phyloP scores from a whole-genome alignment of 257 asterid species.

The Solanum sitiens region DNA sequence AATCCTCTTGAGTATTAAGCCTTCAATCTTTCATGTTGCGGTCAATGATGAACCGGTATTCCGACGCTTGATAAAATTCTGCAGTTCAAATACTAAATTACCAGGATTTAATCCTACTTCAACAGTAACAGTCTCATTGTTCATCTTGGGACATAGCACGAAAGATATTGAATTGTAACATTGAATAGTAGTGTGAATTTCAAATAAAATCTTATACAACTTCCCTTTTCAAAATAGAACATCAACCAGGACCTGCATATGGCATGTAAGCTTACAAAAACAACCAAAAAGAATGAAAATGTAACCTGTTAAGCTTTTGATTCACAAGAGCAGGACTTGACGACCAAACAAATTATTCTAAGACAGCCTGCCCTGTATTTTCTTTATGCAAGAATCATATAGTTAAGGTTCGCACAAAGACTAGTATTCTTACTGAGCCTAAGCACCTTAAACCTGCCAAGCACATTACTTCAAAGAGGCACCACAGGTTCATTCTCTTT shows the following conservation, averaged over 20 bases:
- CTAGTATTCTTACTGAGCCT: background rate
- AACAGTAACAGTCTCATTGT: background rate
- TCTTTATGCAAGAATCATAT: background rate
- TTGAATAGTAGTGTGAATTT: background rate
- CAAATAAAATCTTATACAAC: background rate
- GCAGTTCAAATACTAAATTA: background rate
- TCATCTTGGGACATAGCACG: background rate
- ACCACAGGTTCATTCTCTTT: background rate
- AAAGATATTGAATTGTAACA: background rate
- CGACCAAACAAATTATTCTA: background rate
- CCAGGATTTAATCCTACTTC: background rate
- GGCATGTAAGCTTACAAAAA: background rate
- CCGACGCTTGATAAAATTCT: background rate
- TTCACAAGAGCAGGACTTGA: background rate
- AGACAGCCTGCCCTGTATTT: background rate
- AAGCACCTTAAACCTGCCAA: background rate
- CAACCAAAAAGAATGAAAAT: background rate
- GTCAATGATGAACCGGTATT: background rate
- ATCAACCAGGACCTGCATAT: background rate
- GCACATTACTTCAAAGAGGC: background rate
- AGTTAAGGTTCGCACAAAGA: background rate
- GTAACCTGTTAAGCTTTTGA: background rate
- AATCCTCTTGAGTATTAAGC: background rate
- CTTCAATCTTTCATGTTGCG: background rate
- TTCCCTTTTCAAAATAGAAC: background rate